These are phyloP conservation scores for Leishmania aethiopica DNA, from an alignment of 208 protist species.

Conservation along the genomic window DNA sequence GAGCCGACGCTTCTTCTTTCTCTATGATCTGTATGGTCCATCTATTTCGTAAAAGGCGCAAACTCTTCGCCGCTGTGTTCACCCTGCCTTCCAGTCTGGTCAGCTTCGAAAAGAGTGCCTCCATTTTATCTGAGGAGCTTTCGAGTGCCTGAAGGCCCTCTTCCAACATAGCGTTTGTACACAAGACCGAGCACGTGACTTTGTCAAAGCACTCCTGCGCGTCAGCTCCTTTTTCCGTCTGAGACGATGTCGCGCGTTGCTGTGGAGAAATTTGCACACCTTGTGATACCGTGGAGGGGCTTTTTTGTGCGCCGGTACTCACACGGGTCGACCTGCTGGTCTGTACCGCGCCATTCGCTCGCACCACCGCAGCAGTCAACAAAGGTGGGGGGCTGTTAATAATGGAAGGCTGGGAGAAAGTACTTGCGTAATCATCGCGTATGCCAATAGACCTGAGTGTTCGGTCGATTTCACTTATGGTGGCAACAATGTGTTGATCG, in stretches of 20 bases:
- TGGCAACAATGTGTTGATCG: constrained; percentile 16
- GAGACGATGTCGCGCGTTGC: background rate
- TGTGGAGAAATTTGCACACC: constrained; percentile 18
- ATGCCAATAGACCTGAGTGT: constrained; percentile 21
- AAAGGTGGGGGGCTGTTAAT: background rate
- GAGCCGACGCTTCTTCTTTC: background rate
- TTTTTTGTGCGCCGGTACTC: constrained; percentile 12
- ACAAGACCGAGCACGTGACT: background rate
- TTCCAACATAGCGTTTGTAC: background rate
- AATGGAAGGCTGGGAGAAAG: background rate
- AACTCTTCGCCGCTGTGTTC: background rate
- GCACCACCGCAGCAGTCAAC: background rate
- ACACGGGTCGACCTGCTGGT: background rate
- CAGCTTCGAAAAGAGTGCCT: background rate
- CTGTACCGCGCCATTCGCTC: constrained; percentile 5
- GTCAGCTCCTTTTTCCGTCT: background rate
- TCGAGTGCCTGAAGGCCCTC: background rate
- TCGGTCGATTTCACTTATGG: constrained; percentile 34
- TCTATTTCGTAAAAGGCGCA: background rate
- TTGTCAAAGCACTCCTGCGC: background rate
- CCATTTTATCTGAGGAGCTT: background rate
- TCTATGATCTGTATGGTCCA: background rate
- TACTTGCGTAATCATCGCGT: background rate
- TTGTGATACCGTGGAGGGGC: background rate
- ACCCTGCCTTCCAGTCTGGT: background rate